Conservation (phyloP, 768 basidiomycete species). For the Termitomyces sp. region DNA sequence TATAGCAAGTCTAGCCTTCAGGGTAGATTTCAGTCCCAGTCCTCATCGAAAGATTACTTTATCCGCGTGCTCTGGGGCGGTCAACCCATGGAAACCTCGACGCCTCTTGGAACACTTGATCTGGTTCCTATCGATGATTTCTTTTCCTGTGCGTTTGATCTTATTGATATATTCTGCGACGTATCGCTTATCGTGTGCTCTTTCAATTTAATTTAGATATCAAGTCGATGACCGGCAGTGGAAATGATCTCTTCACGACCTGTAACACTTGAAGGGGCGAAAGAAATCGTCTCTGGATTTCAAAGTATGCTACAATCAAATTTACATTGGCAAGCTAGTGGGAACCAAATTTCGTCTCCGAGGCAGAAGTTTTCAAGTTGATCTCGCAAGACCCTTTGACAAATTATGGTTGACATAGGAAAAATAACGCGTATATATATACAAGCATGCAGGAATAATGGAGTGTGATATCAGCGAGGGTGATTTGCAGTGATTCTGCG, state of each 20-base stretch:
- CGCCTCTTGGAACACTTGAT: conserved; percentile 38
- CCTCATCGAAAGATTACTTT: conserved; percentile 17
- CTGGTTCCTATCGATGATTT: conserved; percentile 37
- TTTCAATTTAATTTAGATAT: conserved; percentile 25
- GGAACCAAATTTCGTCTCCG: background rate
- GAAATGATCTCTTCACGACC: conserved; percentile 23
- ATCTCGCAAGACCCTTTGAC: too few species aligned
- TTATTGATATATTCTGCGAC: background rate
- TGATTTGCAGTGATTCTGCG: too few species aligned
- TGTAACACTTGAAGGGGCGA: conserved; percentile 18
- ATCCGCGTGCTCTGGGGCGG: conserved; percentile 48
- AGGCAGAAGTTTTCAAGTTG: too few species aligned
- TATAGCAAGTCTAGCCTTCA: conserved; percentile 18
- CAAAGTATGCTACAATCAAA: background rate
- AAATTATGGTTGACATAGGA: too few species aligned
- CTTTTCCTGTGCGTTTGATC: conserved; percentile 30
- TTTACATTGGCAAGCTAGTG: background rate
- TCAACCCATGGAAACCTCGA: conserved; percentile 42
- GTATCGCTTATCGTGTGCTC: background rate
- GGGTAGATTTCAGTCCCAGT: background rate
- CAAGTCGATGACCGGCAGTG: conserved; percentile 30
- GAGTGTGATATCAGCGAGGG: too few species aligned
- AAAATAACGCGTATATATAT: too few species aligned
- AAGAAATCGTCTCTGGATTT: background rate
- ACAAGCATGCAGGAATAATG: too few species aligned